These are phyloP conservation scores for Boletus speciosus DNA, from an alignment of 768 basidiomycete species.

Conservation along the genomic window DNA sequence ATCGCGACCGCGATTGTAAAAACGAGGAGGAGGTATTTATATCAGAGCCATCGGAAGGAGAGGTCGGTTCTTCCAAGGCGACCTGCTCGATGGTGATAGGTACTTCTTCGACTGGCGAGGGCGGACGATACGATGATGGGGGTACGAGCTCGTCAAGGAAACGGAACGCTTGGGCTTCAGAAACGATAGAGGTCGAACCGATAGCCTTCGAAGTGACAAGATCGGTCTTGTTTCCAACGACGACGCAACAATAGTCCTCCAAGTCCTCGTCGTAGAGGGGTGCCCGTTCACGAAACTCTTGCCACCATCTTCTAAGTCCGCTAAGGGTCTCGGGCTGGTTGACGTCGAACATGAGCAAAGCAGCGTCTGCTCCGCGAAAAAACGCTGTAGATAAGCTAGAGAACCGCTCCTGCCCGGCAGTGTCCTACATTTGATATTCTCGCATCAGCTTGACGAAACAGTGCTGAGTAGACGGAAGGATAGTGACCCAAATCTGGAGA, in stretches of 20 bases:
- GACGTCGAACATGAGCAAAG: slow-evolving; percentile 77
- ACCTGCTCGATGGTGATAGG: slow-evolving; percentile 12
- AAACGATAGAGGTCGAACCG: slow-evolving; percentile 25
- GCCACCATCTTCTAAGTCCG: slow-evolving; percentile 72
- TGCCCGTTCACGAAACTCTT: slow-evolving; percentile 63
- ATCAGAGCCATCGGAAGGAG: not conserved
- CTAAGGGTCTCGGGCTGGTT: slow-evolving; percentile 59
- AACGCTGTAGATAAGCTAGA: slow-evolving; percentile 78
- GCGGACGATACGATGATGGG: slow-evolving; percentile 12
- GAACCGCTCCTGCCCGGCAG: slow-evolving; percentile 86
- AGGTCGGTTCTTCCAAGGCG: slow-evolving; percentile 13
- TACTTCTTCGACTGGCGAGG: slow-evolving; percentile 10
- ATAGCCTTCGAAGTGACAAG: slow-evolving; percentile 25
- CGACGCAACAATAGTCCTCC: slow-evolving; percentile 64
- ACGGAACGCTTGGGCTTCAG: slow-evolving; percentile 43
- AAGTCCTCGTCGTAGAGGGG: slow-evolving; percentile 64
- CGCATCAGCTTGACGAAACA: slow-evolving; percentile 3
- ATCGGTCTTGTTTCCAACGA: slow-evolving; percentile 79
- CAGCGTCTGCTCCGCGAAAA: slow-evolving; percentile 83
- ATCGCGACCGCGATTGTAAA: slow-evolving; percentile 16
- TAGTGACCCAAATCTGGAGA: slow-evolving; percentile 64
- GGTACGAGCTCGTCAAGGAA: slow-evolving; percentile 63
- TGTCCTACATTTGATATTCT: slow-evolving; percentile 49
- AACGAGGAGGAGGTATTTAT: slow-evolving; percentile 23
- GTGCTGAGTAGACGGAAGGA: not conserved